Conservation (phyloP, 2,329 filamentous ascomycete genomes). For the Fusarium pilosicola region DNA sequence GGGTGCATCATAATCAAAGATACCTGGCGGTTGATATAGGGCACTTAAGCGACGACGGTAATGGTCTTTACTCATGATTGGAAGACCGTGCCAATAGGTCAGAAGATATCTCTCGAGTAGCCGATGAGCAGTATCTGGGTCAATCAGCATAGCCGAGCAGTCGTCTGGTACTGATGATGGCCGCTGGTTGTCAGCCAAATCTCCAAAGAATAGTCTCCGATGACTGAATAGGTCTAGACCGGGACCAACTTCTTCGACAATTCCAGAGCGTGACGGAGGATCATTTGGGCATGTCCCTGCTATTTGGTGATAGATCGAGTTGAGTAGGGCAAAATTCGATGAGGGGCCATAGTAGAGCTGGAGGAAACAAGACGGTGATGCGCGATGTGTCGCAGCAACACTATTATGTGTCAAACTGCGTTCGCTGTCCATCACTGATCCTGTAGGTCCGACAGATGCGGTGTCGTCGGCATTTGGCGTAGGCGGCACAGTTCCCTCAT, state of each 20-base stretch:
- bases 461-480: slow-evolving; percentile 29
- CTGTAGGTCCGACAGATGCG: slow-evolving; percentile 3
- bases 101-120: slow-evolving; percentile 54
- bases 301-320: slow-evolving; percentile 48
- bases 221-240: slow-evolving; percentile 47
- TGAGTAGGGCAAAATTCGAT: slow-evolving; percentile 56
- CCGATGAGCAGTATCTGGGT: slow-evolving; percentile 50
- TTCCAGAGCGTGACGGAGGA: slow-evolving; percentile 37
- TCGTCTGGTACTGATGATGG: slow-evolving; percentile 32
- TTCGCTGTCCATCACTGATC: slow-evolving; percentile 34
- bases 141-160: slow-evolving; percentile 49
- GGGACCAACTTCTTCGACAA: slow-evolving; percentile 46
- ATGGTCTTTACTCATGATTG: slow-evolving; percentile 48
- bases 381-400: slow-evolving; percentile 58
- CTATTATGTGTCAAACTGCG: slow-evolving; percentile 51
- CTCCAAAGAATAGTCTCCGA: slow-evolving; percentile 47
- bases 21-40: slow-evolving; percentile 47
- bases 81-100: slow-evolving; percentile 52
- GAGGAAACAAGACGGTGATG: slow-evolving; percentile 55
- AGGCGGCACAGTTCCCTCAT: slow-evolving; percentile 32
- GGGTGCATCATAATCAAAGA: slow-evolving; percentile 48
- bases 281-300: slow-evolving; percentile 41
- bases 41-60: slow-evolving; percentile 50
- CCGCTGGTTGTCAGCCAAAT: slow-evolving; percentile 51
- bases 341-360: slow-evolving; percentile 59